These are phyloP conservation scores for Thymus quinquecostatus DNA, from an alignment of 257 asterid genomes.

Conservation along the genomic window DNA sequence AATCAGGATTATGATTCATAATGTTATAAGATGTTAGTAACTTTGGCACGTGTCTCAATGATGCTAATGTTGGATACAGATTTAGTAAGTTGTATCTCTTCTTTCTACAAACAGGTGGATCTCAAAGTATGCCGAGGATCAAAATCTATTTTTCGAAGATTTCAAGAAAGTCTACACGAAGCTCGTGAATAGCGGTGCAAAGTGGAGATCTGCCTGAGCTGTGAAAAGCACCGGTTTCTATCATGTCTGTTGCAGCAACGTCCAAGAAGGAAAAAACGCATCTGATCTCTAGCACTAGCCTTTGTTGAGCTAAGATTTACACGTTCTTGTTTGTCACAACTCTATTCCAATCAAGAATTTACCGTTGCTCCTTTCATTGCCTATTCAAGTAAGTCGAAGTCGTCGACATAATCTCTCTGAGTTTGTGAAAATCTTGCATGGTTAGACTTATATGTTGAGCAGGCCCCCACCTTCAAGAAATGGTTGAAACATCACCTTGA, in stretches of 20 bases:
- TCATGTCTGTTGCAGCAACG: not conserved
- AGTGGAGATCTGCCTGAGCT: constrained; percentile 56
- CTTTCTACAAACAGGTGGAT: constrained; percentile 65
- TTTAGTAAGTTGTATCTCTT: not conserved
- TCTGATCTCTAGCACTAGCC: not conserved
- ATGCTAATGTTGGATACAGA: too few species aligned
- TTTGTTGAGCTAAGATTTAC: not conserved
- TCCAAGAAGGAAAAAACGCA: not conserved
- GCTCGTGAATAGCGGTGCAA: constrained; percentile 82
- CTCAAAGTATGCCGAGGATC: constrained; percentile 78
- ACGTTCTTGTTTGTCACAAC: not conserved
- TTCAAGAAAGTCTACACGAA: constrained; percentile 72
- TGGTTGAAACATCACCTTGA: constrained; percentile 8
- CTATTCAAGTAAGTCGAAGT: not conserved
- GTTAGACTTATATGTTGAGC: not conserved
- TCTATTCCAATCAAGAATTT: not conserved
- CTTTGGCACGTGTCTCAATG: not conserved
- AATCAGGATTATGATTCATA: not conserved
- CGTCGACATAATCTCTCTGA: not conserved
- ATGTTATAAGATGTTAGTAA: not conserved
- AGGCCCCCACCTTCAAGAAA: constrained; percentile 14
- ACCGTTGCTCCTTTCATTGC: not conserved
- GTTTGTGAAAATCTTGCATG: not conserved
- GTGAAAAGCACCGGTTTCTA: constrained; percentile 13
- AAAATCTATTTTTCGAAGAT: constrained; percentile 74